A percentile compares a stretch with the other conserved stretches of the same genome.
phyloP scores from a whole-genome alignment of 176 grass and related monocot species.

The Oryza meyeriana region DNA sequence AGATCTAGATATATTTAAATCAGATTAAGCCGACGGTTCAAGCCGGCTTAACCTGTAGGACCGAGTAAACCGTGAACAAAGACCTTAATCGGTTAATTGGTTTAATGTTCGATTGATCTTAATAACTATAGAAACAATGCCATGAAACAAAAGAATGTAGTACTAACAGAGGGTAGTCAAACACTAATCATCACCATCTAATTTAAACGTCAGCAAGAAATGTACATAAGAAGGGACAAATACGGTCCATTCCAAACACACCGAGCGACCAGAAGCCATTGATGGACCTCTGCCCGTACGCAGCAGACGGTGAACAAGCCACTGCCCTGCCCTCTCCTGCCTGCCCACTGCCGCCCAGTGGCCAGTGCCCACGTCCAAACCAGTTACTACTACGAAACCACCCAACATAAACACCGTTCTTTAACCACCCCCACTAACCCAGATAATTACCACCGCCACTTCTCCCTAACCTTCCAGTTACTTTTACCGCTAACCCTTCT shows the following conservation, averaged over 20 bases:
- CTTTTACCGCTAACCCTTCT: constrained; percentile 10
- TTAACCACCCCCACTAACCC: neutral
- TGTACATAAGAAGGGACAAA: neutral
- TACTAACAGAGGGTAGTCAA: neutral
- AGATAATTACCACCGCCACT: neutral
- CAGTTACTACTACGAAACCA: neutral
- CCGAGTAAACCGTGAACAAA: no score
- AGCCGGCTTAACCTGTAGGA: no score
- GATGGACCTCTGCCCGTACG: neutral
- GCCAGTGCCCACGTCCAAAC: neutral
- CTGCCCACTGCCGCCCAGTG: neutral
- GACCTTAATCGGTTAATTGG: no score
- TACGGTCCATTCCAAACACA: neutral
- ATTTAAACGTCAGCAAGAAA: neutral
- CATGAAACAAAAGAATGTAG: neutral
- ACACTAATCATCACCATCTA: neutral
- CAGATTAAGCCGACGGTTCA: no score
- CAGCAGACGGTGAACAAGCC: neutral
- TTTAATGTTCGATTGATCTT: no score
- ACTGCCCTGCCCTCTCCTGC: neutral
- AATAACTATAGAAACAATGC: neutral
- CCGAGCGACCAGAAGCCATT: neutral
- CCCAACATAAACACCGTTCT: neutral
- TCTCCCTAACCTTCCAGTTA: neutral
- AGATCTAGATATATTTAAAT: no score